Conservation (phyloP, 495 filamentous ascomycete genomes). For the Amniculicola lignicola region DNA sequence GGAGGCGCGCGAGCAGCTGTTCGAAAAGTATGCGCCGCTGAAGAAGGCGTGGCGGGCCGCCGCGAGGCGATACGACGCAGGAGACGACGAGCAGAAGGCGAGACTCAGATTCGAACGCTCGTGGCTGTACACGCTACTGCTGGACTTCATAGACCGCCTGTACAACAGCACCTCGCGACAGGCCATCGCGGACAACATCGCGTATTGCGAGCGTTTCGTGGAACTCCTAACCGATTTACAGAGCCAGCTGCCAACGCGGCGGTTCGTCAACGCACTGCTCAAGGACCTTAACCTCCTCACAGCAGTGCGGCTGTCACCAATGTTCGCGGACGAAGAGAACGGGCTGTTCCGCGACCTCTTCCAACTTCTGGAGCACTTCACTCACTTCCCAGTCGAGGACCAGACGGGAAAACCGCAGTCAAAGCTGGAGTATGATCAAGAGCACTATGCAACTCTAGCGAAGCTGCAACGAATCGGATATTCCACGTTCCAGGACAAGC, state of each 20-base stretch:
- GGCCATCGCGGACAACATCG: constrained; percentile 55
- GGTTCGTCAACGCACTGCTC: constrained; percentile 90
- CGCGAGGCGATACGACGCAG: constrained; percentile 79
- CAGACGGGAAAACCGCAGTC: constrained; percentile 75
- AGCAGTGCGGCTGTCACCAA: constrained; percentile 72
- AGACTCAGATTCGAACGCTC: constrained; percentile 86
- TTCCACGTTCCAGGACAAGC: constrained; percentile 82
- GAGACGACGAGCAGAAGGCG: constrained; percentile 73
- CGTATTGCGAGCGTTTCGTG: constrained; percentile 89
- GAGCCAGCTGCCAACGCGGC: constrained; percentile 88
- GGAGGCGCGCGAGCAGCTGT: constrained; percentile 59
- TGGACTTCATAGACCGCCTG: constrained; percentile 76
- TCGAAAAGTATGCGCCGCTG: constrained; percentile 66
- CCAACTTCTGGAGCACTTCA: constrained; percentile 76
- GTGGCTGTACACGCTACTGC: constrained; percentile 83
- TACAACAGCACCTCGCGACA: constrained; percentile 53
- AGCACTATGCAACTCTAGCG: constrained; percentile 71
- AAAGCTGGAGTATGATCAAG: constrained; percentile 69
- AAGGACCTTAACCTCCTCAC: constrained; percentile 86
- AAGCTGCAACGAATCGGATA: constrained; percentile 77
- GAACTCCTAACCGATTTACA: constrained; percentile 88
- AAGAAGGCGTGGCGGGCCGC: constrained; percentile 90
- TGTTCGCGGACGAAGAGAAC: constrained; percentile 71
- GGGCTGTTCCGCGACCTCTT: constrained; percentile 79
- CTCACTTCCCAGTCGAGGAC: constrained; percentile 86